Percentiles rank a stretch among this genome's conserved stretches.
phyloP scores from a whole-genome alignment of 2,329 filamentous ascomycete genomes.

The Hymenoscyphus linearis region DNA sequence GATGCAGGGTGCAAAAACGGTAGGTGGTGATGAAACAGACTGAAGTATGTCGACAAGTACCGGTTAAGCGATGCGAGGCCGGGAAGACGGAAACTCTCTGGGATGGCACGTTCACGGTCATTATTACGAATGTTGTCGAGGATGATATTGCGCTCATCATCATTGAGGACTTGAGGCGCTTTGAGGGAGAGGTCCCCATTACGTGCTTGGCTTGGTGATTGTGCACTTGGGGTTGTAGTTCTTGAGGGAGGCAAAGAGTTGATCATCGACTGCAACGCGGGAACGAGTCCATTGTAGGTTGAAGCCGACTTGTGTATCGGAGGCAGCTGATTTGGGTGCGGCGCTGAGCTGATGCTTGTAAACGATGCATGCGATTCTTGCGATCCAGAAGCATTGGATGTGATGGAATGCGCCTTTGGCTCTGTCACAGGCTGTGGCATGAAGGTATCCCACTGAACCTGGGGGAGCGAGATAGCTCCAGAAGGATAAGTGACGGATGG shows the following conservation, averaged over 20 bases:
- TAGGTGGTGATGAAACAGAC: slow-evolving; percentile 92
- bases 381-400: slow-evolving; percentile 60
- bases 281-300: slow-evolving; percentile 53
- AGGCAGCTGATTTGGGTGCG: slow-evolving; percentile 58
- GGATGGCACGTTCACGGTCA: slow-evolving; percentile 76
- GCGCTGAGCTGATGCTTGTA: slow-evolving; percentile 49
- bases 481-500: slow-evolving; percentile 71
- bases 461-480: slow-evolving; percentile 74
- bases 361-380: slow-evolving; percentile 65
- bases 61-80: slow-evolving; percentile 76
- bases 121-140: slow-evolving; percentile 78
- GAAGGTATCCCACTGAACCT: slow-evolving; percentile 89
- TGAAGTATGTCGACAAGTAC: slow-evolving; percentile 94
- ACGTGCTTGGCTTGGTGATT: slow-evolving; percentile 67
- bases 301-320: slow-evolving; percentile 58
- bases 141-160: slow-evolving; percentile 80
- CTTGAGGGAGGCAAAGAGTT: slow-evolving; percentile 65
- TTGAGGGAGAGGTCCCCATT: slow-evolving; percentile 61
- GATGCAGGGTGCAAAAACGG: slow-evolving; percentile 92
- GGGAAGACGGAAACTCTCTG: slow-evolving; percentile 86
- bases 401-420: slow-evolving; percentile 69
- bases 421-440: slow-evolving; percentile 66
- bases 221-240: slow-evolving; percentile 64
- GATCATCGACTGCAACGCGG: slow-evolving; percentile 66
- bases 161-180: slow-evolving; percentile 74